Conservation (phyloP, 352 stramenopile genomes). For the Peronospora farinosa region DNA sequence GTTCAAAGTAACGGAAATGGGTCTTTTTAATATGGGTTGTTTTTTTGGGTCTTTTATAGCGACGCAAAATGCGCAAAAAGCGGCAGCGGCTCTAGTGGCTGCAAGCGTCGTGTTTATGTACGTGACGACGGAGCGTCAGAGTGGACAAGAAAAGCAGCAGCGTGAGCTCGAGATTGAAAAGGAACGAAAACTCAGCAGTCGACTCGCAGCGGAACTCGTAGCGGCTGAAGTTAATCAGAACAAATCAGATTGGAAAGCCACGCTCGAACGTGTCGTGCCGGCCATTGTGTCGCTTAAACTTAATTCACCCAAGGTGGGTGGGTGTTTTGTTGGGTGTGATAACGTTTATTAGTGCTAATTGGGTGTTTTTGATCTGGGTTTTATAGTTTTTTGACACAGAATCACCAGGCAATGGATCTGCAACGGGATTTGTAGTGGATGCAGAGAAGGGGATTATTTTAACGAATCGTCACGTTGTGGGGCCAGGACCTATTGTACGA, state of each 20-base stretch:
- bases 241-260: constrained; percentile 74
- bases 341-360: constrained; percentile 5
- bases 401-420: constrained; percentile 78
- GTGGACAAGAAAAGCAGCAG: constrained; percentile 45
- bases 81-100: constrained; percentile 25
- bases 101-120: constrained; percentile 48
- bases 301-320: constrained; percentile 72
- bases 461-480: constrained; percentile 90
- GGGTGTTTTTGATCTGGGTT: constrained; percentile 8
- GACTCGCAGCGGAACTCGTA: constrained; percentile 57
- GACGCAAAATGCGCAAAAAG: constrained; percentile 24
- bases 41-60: constrained; percentile 11
- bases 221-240: constrained; percentile 62
- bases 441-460: constrained; percentile 88
- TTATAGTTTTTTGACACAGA: constrained; percentile 87
- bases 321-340: background rate
- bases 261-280: constrained; percentile 77
- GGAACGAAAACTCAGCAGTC: constrained; percentile 60
- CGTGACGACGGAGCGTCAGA: constrained; percentile 38
- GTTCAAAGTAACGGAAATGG: constrained; percentile 5
- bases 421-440: constrained; percentile 91
- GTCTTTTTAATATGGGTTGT: background rate
- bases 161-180: constrained; percentile 53
- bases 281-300: constrained; percentile 86
- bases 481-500: constrained; percentile 74